Conservation (phyloP, 106 monocot genomes). For the Iris macrosiphon region DNA sequence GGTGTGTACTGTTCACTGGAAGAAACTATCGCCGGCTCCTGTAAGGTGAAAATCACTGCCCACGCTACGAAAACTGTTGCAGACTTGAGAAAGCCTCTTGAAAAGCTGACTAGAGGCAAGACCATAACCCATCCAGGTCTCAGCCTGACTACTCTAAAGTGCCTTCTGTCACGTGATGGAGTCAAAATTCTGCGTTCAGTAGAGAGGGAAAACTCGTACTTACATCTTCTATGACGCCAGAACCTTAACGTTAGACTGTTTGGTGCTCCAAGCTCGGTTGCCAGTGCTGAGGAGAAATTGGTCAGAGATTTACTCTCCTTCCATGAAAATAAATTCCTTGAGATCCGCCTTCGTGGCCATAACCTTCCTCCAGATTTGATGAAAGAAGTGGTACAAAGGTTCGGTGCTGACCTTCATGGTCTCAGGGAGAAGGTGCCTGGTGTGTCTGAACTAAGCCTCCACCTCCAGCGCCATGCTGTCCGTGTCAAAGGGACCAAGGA, state of each 20-base stretch:
- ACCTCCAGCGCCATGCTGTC: slow-evolving; percentile 48
- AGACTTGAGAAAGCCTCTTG: slow-evolving; percentile 67
- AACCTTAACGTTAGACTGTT: slow-evolving; percentile 52
- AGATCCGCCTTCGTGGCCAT: slow-evolving; percentile 48
- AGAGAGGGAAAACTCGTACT: slow-evolving; percentile 57
- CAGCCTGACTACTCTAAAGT: slow-evolving; percentile 24
- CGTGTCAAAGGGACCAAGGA: slow-evolving; percentile 53
- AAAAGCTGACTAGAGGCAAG: slow-evolving; percentile 65
- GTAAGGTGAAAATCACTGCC: slow-evolving; percentile 52
- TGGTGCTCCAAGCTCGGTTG: slow-evolving; percentile 27
- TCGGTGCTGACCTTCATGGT: slow-evolving; percentile 55
- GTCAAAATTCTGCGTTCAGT: slow-evolving; percentile 35
- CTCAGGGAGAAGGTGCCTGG: slow-evolving; percentile 47
- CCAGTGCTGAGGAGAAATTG: slow-evolving; percentile 43
- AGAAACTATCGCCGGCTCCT: slow-evolving; percentile 35
- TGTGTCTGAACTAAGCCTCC: slow-evolving; percentile 43
- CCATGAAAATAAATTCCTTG: slow-evolving; percentile 47
- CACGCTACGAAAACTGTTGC: slow-evolving; percentile 71
- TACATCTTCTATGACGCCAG: slow-evolving; percentile 65
- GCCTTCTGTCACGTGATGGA: slow-evolving; percentile 58
- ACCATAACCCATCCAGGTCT: slow-evolving; percentile 45
- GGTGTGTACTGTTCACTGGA: no score
- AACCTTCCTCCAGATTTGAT: slow-evolving; percentile 60
- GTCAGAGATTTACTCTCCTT: slow-evolving; percentile 29
- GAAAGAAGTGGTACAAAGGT: slow-evolving; percentile 60